Conservation (phyloP, 1,284 basidiomycete species). For the Malassezia yamatoensis region DNA sequence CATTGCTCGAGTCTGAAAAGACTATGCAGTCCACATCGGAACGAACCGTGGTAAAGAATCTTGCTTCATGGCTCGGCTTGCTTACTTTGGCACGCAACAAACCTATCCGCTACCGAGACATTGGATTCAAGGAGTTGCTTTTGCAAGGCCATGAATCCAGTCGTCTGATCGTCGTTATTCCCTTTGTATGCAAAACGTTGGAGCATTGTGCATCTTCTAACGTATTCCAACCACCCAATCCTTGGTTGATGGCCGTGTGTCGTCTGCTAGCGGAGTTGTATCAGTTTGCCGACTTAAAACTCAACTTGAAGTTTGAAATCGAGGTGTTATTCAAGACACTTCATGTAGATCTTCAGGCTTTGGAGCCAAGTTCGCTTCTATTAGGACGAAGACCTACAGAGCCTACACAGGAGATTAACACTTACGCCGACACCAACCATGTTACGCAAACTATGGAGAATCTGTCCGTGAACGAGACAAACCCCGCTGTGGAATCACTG, state of each 20-base stretch:
- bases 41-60: constrained; percentile 78
- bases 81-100: constrained; percentile 83
- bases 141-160: constrained; percentile 89
- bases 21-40: constrained; percentile 73
- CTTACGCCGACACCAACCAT: constrained; percentile 9
- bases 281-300: constrained; percentile 87
- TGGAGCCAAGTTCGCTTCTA: constrained; percentile 75
- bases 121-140: constrained; percentile 91
- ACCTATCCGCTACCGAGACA: constrained; percentile 83
- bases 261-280: constrained; percentile 87
- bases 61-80: constrained; percentile 86
- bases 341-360: constrained; percentile 71
- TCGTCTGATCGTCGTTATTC: constrained; percentile 84
- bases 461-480: constrained; percentile 26
- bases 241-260: constrained; percentile 93
- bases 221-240: constrained; percentile 92
- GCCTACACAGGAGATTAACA: constrained; percentile 2
- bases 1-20: constrained; percentile 84
- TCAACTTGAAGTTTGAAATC: constrained; percentile 97
- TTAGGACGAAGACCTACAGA: constrained; percentile 54
- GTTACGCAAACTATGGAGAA: constrained; percentile 32
- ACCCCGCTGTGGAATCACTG: constrained; percentile 51
- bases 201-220: constrained; percentile 78
- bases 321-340: constrained; percentile 91
- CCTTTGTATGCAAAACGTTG: constrained; percentile 94